Percentiles rank a stretch among this genome's conserved stretches.
phyloP scores from a whole-genome alignment of 2,329 filamentous ascomycete species.

The Colletotrichum orbiculare region DNA sequence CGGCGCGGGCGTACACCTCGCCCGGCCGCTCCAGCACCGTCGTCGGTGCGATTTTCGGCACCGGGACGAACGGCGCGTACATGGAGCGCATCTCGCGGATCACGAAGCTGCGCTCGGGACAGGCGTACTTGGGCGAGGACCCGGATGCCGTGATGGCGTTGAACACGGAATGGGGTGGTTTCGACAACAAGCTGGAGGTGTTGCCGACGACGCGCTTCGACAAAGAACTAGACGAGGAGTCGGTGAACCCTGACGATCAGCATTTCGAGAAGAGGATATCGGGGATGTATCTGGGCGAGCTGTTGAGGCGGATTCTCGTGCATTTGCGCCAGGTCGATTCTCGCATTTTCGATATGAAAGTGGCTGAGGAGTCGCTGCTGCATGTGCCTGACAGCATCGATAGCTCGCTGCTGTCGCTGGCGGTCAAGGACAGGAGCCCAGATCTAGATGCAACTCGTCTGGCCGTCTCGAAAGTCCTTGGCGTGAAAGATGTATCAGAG shows the following conservation, averaged over 20 bases:
- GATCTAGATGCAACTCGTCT: conserved; percentile 63
- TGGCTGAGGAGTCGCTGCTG: conserved; percentile 47
- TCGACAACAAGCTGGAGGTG: conserved; percentile 77
- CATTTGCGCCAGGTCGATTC: conserved; percentile 43
- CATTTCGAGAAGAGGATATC: conserved; percentile 89
- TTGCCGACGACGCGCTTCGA: conserved; percentile 80
- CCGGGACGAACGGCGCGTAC: conserved; percentile 80
- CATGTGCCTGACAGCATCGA: conserved; percentile 75
- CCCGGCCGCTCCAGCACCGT: conserved; percentile 75
- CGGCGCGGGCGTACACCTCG: conserved; percentile 83
- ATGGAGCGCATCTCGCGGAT: conserved; percentile 77
- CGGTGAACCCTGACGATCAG: conserved; percentile 79
- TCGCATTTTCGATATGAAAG: conserved; percentile 22
- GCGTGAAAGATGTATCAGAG: conserved; percentile 54
- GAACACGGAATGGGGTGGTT: conserved; percentile 86
- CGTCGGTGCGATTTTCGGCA: conserved; percentile 83
- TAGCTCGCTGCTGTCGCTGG: conserved; percentile 73
- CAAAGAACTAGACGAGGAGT: conserved; percentile 71
- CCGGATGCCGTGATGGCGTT: conserved; percentile 73
- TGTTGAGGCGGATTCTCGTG: conserved; percentile 74
- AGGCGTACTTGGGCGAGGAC: not conserved
- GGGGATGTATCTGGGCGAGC: conserved; percentile 84
- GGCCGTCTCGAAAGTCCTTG: conserved; percentile 45
- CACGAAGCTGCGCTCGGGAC: conserved; percentile 59
- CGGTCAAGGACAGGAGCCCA: conserved; percentile 67